phyloP scores from a whole-genome alignment of 768 basidiomycete species.

The Glaciozyma antarctica region DNA sequence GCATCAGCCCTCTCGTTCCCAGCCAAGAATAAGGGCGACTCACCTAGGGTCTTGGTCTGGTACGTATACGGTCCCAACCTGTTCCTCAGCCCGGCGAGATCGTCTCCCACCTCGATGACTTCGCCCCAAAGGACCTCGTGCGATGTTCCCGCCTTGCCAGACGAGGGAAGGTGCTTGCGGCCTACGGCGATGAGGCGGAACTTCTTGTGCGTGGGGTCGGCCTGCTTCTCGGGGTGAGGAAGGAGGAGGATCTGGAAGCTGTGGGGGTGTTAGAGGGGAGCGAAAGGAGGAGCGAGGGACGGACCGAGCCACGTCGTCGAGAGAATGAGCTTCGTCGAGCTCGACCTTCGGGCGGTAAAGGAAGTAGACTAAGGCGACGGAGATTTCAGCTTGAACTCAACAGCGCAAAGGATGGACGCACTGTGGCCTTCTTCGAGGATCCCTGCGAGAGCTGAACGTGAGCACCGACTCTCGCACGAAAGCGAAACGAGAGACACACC shows the following conservation, averaged over 20 bases:
- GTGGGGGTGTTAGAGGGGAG: neutral
- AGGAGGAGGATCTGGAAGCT: constrained; percentile 52
- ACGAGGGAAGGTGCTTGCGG: constrained; percentile 53
- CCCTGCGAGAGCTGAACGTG: too few species aligned
- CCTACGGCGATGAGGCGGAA: constrained; percentile 51
- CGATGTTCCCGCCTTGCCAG: constrained; percentile 38
- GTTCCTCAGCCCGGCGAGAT: constrained; percentile 46
- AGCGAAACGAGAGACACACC: too few species aligned
- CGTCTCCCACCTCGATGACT: constrained; percentile 48
- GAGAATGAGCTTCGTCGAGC: constrained; percentile 47
- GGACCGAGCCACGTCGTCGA: constrained; percentile 51
- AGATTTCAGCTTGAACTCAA: too few species aligned
- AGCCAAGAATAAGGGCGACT: constrained; percentile 4
- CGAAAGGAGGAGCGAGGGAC: neutral
- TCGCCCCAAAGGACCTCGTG: constrained; percentile 49
- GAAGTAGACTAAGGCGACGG: constrained; percentile 47
- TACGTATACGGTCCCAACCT: constrained; percentile 50
- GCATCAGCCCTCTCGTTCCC: neutral
- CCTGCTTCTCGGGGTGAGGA: constrained; percentile 36
- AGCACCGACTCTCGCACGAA: too few species aligned
- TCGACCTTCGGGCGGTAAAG: constrained; percentile 52
- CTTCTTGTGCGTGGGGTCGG: constrained; percentile 43
- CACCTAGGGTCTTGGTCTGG: constrained; percentile 55
- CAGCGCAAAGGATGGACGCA: too few species aligned
- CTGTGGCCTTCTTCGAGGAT: too few species aligned